phyloP scores from a whole-genome alignment of 2,329 filamentous ascomycete species.

The Parascedosporium putredinis region DNA sequence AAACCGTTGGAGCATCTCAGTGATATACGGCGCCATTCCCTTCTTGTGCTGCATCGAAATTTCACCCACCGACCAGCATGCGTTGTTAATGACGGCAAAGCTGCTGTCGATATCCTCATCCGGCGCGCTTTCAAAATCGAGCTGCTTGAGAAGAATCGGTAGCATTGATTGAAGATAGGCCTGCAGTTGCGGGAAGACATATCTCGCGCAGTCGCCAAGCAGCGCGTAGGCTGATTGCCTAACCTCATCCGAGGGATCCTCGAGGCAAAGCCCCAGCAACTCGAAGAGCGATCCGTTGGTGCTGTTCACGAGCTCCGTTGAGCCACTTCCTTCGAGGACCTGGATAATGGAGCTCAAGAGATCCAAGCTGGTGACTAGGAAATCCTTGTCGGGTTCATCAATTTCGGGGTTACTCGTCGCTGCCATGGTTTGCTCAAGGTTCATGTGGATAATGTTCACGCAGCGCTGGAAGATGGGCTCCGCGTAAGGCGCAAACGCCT shows the following conservation, averaged over 20 bases:
- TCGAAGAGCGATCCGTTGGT: slow-evolving; percentile 83
- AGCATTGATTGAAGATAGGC: slow-evolving; percentile 63
- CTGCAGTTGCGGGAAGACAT: slow-evolving; percentile 73
- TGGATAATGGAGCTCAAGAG: slow-evolving; percentile 89
- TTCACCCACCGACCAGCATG: slow-evolving; percentile 93
- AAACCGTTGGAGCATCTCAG: slow-evolving; percentile 65
- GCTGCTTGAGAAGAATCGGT: slow-evolving; percentile 73
- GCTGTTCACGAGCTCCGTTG: slow-evolving; percentile 62
- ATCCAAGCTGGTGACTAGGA: slow-evolving; percentile 88
- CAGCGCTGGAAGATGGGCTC: slow-evolving; percentile 79
- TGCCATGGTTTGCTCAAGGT: slow-evolving; percentile 69
- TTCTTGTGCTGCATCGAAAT: slow-evolving; percentile 72
- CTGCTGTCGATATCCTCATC: slow-evolving; percentile 75
- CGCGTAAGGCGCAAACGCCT: slow-evolving; percentile 75
- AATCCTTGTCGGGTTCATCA: slow-evolving; percentile 89
- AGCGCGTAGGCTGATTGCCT: slow-evolving; percentile 93
- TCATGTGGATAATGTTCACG: slow-evolving; percentile 82
- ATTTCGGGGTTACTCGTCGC: slow-evolving; percentile 56
- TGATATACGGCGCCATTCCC: slow-evolving; percentile 66
- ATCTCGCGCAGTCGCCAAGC: slow-evolving; percentile 88
- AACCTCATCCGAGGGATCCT: slow-evolving; percentile 82
- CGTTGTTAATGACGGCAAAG: slow-evolving; percentile 94
- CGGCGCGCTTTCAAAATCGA: slow-evolving; percentile 67
- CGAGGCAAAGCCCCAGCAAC: slow-evolving; percentile 82
- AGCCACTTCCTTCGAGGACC: slow-evolving; percentile 64